Percentiles rank a stretch among this genome's conserved stretches.
phyloP scores from a whole-genome alignment of 179 eudicot species.

The Pouteria campechiana region DNA sequence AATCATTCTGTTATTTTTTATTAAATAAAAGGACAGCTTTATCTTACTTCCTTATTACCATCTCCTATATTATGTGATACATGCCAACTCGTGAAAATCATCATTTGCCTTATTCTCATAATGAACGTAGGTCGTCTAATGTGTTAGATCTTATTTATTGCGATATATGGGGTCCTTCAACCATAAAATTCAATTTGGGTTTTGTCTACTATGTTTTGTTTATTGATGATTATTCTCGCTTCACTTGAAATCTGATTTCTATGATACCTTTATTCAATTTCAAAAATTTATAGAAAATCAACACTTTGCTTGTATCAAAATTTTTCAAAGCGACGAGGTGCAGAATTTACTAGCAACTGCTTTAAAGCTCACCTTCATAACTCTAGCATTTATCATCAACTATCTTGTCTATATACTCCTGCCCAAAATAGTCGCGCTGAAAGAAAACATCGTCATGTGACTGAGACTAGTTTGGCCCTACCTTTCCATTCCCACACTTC shows the following conservation, averaged over 20 bases:
- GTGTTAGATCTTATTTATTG: background rate
- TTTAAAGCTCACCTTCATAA: background rate
- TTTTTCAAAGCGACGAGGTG: background rate
- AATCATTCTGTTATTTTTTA: too few relatives aligned
- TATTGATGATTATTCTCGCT: background rate
- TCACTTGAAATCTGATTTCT: background rate
- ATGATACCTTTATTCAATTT: background rate
- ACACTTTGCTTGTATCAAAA: too few relatives aligned
- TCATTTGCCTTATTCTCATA: conserved; percentile 1
- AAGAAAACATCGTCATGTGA: too few relatives aligned
- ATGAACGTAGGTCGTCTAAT: background rate
- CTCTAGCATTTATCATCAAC: background rate
- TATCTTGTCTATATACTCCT: background rate
- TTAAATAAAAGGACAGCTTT: too few relatives aligned
- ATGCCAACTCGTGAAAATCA: background rate
- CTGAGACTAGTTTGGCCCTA: too few relatives aligned
- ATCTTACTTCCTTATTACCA: too few relatives aligned
- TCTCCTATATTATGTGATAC: too few relatives aligned
- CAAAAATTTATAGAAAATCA: too few relatives aligned
- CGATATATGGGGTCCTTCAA: background rate
- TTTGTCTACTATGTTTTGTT: background rate
- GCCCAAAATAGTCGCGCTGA: too few relatives aligned
- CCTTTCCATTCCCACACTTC: too few relatives aligned
- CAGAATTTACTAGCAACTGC: too few relatives aligned
- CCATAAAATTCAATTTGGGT: background rate